phyloP scores from a whole-genome alignment of 345 rosid species.

The Eucalyptus pumila region DNA sequence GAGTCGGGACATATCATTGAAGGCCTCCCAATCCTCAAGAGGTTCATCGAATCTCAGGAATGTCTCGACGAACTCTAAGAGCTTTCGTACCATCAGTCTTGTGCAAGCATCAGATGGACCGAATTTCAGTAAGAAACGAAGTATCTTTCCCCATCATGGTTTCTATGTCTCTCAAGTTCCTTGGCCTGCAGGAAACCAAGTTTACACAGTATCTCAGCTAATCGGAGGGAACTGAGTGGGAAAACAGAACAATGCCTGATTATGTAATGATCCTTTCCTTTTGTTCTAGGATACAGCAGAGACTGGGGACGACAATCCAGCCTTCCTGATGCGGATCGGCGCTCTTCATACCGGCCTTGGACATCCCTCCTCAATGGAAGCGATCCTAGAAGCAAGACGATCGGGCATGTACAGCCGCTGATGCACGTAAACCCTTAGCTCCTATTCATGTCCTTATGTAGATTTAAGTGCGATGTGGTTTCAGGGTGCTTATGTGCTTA shows the following conservation, averaged over 20 bases:
- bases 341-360: slow-evolving; percentile 23
- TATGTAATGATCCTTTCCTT: not conserved
- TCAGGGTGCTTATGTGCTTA: not conserved
- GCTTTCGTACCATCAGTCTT: not conserved
- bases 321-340: slow-evolving; percentile 17
- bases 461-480: not conserved
- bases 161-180: not conserved
- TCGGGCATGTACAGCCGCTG: slow-evolving; percentile 2
- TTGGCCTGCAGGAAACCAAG: not conserved
- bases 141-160: not conserved
- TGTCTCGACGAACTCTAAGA: not conserved
- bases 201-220: not conserved
- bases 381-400: not conserved
- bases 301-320: not conserved
- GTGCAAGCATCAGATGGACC: not conserved
- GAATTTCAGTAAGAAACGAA: not conserved
- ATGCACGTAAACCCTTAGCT: slow-evolving; percentile 15
- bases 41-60: not conserved
- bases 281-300: not conserved
- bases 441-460: not conserved
- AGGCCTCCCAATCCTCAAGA: not conserved
- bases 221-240: not conserved
- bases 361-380: not conserved
- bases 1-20: too few relatives aligned
- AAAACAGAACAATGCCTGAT: not conserved